Evolutionary conservation across 2,329 filamentous ascomycete genomes (phyloP).

Genomic region (Epichloe coenophiala): DNA sequence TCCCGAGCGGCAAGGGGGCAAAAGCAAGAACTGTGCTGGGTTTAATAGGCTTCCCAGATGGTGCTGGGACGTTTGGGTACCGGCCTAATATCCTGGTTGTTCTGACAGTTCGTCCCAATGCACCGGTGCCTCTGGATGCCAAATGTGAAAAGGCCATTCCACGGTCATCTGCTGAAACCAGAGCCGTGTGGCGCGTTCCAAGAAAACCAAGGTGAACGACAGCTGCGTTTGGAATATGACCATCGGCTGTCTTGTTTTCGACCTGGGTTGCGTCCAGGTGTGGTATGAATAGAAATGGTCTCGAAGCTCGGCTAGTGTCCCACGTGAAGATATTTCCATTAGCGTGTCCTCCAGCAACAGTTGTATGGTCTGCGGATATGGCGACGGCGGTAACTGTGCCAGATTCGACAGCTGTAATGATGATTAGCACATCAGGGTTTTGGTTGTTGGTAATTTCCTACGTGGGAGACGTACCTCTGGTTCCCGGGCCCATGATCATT

Average conservation of each 20-base stretch:
- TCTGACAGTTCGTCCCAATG: slow-evolving; percentile 73
- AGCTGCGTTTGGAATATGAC: slow-evolving; percentile 64
- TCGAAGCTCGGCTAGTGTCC: slow-evolving; percentile 72
- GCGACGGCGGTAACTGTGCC: slow-evolving; percentile 78
- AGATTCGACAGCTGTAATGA: slow-evolving; percentile 64
- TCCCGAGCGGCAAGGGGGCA: slow-evolving; percentile 80
- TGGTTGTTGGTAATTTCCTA: background rate
- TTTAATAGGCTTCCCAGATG: slow-evolving; percentile 56
- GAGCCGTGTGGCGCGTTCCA: slow-evolving; percentile 81
- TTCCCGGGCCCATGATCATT: slow-evolving; percentile 83
- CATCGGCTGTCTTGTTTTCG: slow-evolving; percentile 57
- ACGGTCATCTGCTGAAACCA: slow-evolving; percentile 86
- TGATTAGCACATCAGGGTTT: slow-evolving; percentile 16
- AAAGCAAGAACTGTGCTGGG: slow-evolving; percentile 93
- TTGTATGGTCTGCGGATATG: slow-evolving; percentile 86
- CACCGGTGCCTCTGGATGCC: slow-evolving; percentile 78
- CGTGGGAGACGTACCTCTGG: slow-evolving; percentile 49
- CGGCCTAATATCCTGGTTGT: slow-evolving; percentile 82
- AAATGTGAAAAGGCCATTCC: slow-evolving; percentile 99
- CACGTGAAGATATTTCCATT: slow-evolving; percentile 92
- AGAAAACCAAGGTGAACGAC: slow-evolving; percentile 91
- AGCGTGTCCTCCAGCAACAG: slow-evolving; percentile 78
- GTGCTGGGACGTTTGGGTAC: slow-evolving; percentile 59
- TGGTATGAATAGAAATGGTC: slow-evolving; percentile 78
- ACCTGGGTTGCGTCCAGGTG: slow-evolving; percentile 54